Conservation (phyloP, 352 stramenopile genomes). For the Pythium grandisporangium region DNA sequence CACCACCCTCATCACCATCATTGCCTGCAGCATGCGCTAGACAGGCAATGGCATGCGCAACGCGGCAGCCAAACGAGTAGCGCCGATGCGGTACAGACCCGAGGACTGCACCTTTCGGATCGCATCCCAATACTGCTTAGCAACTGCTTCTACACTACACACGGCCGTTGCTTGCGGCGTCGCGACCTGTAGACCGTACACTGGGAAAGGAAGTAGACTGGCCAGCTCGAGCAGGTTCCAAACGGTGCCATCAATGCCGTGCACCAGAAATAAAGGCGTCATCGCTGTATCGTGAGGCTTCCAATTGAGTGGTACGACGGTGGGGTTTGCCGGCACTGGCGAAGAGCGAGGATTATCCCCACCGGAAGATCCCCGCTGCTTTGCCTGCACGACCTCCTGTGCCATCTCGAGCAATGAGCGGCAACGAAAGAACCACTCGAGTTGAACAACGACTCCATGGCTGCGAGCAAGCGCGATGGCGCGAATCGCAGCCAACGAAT, state of each 20-base stretch:
- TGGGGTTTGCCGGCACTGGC: constrained; percentile 3
- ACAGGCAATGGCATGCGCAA: constrained; percentile 30
- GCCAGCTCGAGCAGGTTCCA: constrained; percentile 52
- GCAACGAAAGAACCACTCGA: constrained; percentile 40
- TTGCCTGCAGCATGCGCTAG: constrained; percentile 17
- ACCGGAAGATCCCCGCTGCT: too few species aligned
- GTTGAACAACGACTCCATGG: constrained; percentile 25
- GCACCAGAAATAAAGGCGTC: constrained; percentile 32
- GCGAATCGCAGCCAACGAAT: constrained; percentile 56
- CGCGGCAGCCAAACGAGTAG: constrained; percentile 56
- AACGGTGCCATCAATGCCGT: constrained; percentile 41
- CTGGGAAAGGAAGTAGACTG: constrained; percentile 18
- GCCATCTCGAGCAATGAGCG: constrained; percentile 33
- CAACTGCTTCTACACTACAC: constrained; percentile 25
- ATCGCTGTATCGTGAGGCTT: neutral
- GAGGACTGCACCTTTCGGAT: constrained; percentile 18
- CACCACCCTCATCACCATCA: too few species aligned
- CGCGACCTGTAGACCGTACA: constrained; percentile 26
- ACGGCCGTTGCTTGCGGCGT: neutral
- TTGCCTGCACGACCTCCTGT: neutral
- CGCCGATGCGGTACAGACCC: constrained; percentile 34
- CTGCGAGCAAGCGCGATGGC: constrained; percentile 43
- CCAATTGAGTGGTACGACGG: constrained; percentile 32
- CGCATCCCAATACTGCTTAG: constrained; percentile 21
- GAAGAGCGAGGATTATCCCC: too few species aligned